Percentiles rank a stretch among this genome's conserved stretches.
phyloP scores from a whole-genome alignment of 2,329 filamentous ascomycete species.

The Pseudocercospora macadamiae region DNA sequence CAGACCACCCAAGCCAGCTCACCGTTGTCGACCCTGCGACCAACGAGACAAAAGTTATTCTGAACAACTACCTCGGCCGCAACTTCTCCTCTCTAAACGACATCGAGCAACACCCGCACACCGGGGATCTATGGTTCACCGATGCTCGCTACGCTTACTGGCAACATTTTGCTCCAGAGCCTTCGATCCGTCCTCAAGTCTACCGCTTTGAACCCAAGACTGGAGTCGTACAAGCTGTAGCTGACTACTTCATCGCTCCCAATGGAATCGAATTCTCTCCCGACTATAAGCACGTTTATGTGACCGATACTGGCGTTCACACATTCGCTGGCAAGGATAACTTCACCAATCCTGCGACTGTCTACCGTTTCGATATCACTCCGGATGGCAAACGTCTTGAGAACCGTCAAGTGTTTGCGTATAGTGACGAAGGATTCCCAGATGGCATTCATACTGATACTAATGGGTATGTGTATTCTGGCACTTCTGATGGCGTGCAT shows the following conservation, averaged over 20 bases:
- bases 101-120: conserved; percentile 55
- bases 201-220: conserved; percentile 60
- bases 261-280: conserved; percentile 64
- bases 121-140: conserved; percentile 64
- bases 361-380: conserved; percentile 49
- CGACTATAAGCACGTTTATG: conserved; percentile 55
- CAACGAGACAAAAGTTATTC: conserved; percentile 40
- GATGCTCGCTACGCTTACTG: conserved; percentile 60
- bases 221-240: conserved; percentile 58
- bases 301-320: conserved; percentile 58
- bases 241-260: conserved; percentile 59
- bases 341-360: conserved; percentile 43
- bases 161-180: conserved; percentile 53
- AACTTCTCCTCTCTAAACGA: conserved; percentile 65
- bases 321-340: conserved; percentile 36
- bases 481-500: conserved; percentile 56
- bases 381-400: conserved; percentile 39
- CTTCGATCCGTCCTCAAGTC: conserved; percentile 59
- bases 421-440: conserved; percentile 55
- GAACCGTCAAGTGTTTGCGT: conserved; percentile 57
- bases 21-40: conserved; percentile 34
- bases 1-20: conserved; percentile 30
- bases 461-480: conserved; percentile 58
- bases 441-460: conserved; percentile 62
- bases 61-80: conserved; percentile 65